phyloP scores from a whole-genome alignment of 768 basidiomycete species.

The Cantharellus anzutake region DNA sequence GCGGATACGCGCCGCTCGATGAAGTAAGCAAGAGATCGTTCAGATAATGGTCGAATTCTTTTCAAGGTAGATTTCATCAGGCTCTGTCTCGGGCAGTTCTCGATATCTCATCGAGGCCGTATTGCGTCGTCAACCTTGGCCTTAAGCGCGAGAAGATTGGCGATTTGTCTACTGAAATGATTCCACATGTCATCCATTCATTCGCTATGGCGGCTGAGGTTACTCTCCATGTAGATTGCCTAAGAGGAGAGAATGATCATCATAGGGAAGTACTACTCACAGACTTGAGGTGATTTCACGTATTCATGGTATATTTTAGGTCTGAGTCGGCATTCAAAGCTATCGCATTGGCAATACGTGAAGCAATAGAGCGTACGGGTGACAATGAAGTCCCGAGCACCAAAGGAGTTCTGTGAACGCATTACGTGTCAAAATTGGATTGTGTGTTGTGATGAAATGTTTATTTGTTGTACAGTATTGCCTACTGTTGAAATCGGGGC shows the following conservation, averaged over 20 bases:
- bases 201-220: conserved; percentile 93
- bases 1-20: conserved; percentile 90
- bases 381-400: conserved; percentile 87
- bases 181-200: conserved; percentile 92
- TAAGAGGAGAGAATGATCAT: conserved; percentile 94
- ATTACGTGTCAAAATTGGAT: neutral
- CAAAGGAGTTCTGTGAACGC: conserved; percentile 64
- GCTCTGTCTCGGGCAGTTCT: conserved; percentile 91
- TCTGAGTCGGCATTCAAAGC: conserved; percentile 98
- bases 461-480: neutral
- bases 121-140: conserved; percentile 81
- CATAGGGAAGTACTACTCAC: conserved; percentile 45
- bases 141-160: conserved; percentile 81
- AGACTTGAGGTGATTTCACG: neutral
- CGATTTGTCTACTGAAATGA: conserved; percentile 95
- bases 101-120: conserved; percentile 94
- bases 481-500: no score
- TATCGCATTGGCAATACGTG: conserved; percentile 79
- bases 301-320: conserved; percentile 22
- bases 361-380: conserved; percentile 84
- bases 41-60: neutral
- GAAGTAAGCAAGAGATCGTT: conserved; percentile 37
- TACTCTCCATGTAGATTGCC: conserved; percentile 85
- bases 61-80: conserved; percentile 22
- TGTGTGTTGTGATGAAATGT: neutral